Evolutionary conservation across 495 filamentous ascomycete genomes (phyloP).

Genomic region (Trichoderma orchidacearum): DNA sequence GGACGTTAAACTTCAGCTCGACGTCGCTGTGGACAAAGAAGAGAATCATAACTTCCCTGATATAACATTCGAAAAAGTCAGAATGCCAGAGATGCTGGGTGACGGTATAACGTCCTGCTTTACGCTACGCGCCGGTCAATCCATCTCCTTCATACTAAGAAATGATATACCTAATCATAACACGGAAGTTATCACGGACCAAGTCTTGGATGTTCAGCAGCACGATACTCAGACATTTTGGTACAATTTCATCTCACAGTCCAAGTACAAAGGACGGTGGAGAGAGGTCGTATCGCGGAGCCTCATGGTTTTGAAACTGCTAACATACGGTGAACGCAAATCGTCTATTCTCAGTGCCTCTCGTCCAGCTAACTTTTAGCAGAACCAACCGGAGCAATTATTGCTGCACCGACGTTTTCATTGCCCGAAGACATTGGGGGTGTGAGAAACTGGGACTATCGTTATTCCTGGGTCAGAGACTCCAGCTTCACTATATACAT

Average conservation of each 20-base stretch:
- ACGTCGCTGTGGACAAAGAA: conserved; percentile 46
- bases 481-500: conserved; percentile 66
- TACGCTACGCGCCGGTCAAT: conserved; percentile 47
- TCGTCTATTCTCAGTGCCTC: not conserved
- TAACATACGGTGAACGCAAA: conserved; percentile 36
- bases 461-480: conserved; percentile 63
- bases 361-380: not conserved
- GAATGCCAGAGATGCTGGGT: conserved; percentile 35
- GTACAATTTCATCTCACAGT: conserved; percentile 57
- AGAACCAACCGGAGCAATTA: conserved; percentile 35
- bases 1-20: conserved; percentile 44
- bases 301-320: conserved; percentile 56
- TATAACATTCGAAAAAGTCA: conserved; percentile 37
- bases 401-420: conserved; percentile 42
- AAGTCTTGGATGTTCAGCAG: conserved; percentile 43
- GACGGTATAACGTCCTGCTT: conserved; percentile 46
- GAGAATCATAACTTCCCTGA: conserved; percentile 34
- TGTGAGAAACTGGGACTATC: conserved; percentile 61
- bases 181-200: conserved; percentile 35
- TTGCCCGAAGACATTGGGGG: conserved; percentile 62
- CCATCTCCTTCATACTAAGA: conserved; percentile 51
- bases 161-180: conserved; percentile 37
- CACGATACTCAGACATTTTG: conserved; percentile 52
- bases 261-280: conserved; percentile 56
- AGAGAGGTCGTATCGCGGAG: conserved; percentile 53